Evolutionary conservation across 2,329 filamentous ascomycete species (phyloP).

Genomic region (Triangularia verruculosa): DNA sequence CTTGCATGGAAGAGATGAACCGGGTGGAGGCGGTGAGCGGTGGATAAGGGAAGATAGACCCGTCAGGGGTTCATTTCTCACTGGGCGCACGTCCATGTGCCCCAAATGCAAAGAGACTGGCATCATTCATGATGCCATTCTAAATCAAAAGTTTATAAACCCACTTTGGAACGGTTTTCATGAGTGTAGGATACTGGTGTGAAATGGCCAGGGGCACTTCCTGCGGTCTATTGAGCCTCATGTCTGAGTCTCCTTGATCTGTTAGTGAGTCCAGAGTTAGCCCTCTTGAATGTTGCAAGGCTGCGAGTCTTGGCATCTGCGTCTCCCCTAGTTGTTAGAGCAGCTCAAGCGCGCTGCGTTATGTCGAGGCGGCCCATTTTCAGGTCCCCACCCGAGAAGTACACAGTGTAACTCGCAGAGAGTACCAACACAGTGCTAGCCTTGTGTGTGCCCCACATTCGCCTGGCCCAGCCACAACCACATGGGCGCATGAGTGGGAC

Average conservation of each 20-base stretch:
- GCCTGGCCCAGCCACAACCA: neutral
- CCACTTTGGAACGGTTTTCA: neutral
- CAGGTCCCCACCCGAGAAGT: neutral
- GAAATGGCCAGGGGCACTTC: neutral
- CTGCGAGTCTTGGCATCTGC: neutral
- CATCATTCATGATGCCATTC: neutral
- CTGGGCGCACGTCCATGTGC: neutral
- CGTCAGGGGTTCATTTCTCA: neutral
- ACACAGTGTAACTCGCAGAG: neutral
- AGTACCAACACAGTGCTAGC: neutral
- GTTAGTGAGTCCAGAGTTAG: neutral
- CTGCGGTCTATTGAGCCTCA: slow-evolving; percentile 9
- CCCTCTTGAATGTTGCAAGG: neutral
- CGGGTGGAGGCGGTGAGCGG: neutral
- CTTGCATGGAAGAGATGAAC: neutral
- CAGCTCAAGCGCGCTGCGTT: neutral
- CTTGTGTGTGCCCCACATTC: neutral
- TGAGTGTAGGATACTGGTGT: neutral
- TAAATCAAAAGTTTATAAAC: neutral
- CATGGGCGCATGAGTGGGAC: neutral
- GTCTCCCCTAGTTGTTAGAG: neutral
- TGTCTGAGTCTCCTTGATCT: neutral
- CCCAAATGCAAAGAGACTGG: neutral
- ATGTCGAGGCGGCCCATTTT: neutral
- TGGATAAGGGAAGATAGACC: neutral